Conservation (phyloP, 2,329 filamentous ascomycete species). For the Cephalotrichum gorgonifer region DNA sequence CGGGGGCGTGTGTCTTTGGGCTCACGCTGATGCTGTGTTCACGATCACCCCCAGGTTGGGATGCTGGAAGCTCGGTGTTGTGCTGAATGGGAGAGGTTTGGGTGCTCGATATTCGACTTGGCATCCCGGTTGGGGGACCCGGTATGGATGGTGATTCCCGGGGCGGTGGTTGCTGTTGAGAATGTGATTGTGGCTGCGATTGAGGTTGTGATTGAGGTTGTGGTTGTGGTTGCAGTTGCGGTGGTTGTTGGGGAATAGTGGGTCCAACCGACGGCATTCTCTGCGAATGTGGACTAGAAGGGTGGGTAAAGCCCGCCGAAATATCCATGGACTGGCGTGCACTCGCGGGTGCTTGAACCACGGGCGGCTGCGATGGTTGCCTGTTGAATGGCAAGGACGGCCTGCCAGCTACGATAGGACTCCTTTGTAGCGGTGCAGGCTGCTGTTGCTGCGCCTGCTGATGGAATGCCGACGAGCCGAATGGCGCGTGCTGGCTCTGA, state of each 20-base stretch:
- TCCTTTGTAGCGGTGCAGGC: conserved; percentile 4
- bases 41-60: conserved; percentile 49
- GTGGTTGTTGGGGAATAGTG: conserved; percentile 19
- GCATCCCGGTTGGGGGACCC: conserved; percentile 7
- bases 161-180: conserved; percentile 23
- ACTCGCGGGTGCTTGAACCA: background rate
- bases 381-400: conserved; percentile 6
- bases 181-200: conserved; percentile 12
- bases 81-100: conserved; percentile 33
- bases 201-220: conserved; percentile 9
- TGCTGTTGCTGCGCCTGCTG: conserved; percentile 2
- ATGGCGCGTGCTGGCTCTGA: conserved; percentile 44
- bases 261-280: conserved; percentile 23
- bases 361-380: conserved; percentile 7
- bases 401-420: background rate
- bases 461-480: conserved; percentile 20
- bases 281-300: conserved; percentile 51
- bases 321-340: conserved; percentile 4
- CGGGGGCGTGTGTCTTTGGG: conserved; percentile 59
- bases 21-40: conserved; percentile 67
- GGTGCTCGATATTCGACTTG: conserved; percentile 30
- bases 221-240: conserved; percentile 18
- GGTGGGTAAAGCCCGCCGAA: conserved; percentile 16
- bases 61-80: conserved; percentile 33
- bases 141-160: conserved; percentile 16